Conservation (phyloP, 768 basidiomycete species). For the Leccinum olivaceopallidum region DNA sequence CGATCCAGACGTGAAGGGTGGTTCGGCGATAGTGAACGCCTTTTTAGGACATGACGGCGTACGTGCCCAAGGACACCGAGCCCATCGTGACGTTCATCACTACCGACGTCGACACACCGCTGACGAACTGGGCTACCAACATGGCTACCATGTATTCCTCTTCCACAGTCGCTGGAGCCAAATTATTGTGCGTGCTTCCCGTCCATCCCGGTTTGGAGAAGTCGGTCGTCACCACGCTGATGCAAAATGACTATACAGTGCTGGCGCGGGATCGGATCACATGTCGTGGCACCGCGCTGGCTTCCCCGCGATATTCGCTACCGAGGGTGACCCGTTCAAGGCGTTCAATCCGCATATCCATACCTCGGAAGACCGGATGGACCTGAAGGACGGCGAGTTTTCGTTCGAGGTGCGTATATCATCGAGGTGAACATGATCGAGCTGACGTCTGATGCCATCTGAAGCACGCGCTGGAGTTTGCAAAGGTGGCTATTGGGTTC, state of each 20-base stretch:
- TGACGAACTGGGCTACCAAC: constrained; percentile 39
- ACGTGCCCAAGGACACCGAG: constrained; percentile 14
- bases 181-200: constrained; percentile 31
- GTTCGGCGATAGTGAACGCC: neutral
- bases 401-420: constrained; percentile 34
- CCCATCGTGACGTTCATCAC: constrained; percentile 31
- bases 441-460: neutral
- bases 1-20: neutral
- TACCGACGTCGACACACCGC: constrained; percentile 42
- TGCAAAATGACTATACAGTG: neutral
- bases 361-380: constrained; percentile 28
- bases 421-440: neutral
- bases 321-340: constrained; percentile 42
- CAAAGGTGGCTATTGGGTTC: constrained; percentile 59
- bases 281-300: constrained; percentile 47
- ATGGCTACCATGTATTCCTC: constrained; percentile 35
- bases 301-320: constrained; percentile 42
- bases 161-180: constrained; percentile 20
- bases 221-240: neutral
- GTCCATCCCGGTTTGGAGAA: neutral
- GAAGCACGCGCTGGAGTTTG: constrained; percentile 44
- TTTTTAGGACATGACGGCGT: constrained; percentile 38
- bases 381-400: constrained; percentile 40
- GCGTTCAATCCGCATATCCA: constrained; percentile 46
- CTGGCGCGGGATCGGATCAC: constrained; percentile 33